Evolutionary conservation across 768 basidiomycete species (phyloP).

Genomic region (Rhizopogon sp.): DNA sequence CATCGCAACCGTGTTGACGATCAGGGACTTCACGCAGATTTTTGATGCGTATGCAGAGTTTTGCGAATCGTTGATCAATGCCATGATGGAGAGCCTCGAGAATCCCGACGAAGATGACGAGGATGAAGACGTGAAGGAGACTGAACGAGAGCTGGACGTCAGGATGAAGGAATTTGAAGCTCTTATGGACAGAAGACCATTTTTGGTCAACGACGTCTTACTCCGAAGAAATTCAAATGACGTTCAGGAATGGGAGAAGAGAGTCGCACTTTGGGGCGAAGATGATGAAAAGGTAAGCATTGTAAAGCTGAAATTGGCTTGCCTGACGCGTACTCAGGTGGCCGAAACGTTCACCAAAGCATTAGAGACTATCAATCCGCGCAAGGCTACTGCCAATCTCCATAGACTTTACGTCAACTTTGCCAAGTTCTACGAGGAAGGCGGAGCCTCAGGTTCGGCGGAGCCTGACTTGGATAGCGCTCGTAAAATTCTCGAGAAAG

Average conservation of each 20-base stretch:
- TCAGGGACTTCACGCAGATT: constrained; percentile 96
- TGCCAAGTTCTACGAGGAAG: constrained; percentile 96
- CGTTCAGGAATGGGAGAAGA: constrained; percentile 99
- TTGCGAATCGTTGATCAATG: constrained; percentile 82
- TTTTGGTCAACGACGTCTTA: constrained; percentile 94
- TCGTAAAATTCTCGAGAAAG: constrained; percentile 91
- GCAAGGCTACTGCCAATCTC: constrained; percentile 86
- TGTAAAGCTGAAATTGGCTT: not conserved
- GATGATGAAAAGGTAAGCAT: constrained; percentile 83
- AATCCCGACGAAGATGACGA: constrained; percentile 72
- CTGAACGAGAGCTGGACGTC: constrained; percentile 77
- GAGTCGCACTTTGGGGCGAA: constrained; percentile 88
- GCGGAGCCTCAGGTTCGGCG: constrained; percentile 74
- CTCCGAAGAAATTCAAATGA: constrained; percentile 93
- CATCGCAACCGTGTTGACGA: constrained; percentile 78
- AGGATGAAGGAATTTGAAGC: constrained; percentile 93
- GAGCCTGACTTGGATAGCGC: constrained; percentile 82
- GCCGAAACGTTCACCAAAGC: constrained; percentile 92
- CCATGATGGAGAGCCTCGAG: constrained; percentile 82
- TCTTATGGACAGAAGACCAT: constrained; percentile 91
- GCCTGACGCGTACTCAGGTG: constrained; percentile 44
- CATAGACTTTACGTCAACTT: constrained; percentile 92
- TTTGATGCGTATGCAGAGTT: constrained; percentile 97
- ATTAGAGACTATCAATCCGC: constrained; percentile 80
- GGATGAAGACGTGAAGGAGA: constrained; percentile 73